Evolutionary conservation across 2,329 filamentous ascomycete genomes (phyloP).

Genomic region (Neofusicoccum laricinum): DNA sequence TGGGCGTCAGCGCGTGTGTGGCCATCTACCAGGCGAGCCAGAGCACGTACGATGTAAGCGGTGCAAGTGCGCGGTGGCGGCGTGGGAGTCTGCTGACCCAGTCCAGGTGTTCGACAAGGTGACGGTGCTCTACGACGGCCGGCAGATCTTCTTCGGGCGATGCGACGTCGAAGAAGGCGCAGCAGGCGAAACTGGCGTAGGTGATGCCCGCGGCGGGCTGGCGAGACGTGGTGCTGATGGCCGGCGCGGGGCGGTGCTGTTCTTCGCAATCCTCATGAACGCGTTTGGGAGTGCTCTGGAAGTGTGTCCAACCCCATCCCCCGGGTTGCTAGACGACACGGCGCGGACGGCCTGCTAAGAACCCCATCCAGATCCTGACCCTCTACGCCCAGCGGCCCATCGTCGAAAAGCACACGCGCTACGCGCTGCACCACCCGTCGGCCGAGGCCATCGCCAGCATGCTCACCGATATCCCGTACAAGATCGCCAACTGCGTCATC

Average conservation of each 20-base stretch:
- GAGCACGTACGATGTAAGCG: constrained; percentile 57
- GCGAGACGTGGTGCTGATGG: neutral
- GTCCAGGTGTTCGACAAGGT: constrained; percentile 62
- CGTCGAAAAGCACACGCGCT: constrained; percentile 83
- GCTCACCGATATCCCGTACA: constrained; percentile 82
- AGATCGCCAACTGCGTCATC: constrained; percentile 67
- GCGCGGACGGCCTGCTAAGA: too few species aligned
- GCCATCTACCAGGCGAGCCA: constrained; percentile 74
- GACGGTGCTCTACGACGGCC: constrained; percentile 64
- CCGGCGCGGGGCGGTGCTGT: constrained; percentile 73
- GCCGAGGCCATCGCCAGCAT: constrained; percentile 86
- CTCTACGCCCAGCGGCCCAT: constrained; percentile 86
- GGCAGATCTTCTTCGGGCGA: constrained; percentile 69
- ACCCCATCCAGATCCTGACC: constrained; percentile 1
- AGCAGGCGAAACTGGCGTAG: constrained; percentile 41
- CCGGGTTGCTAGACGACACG: too few species aligned
- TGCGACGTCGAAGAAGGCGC: constrained; percentile 49
- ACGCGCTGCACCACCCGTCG: constrained; percentile 85
- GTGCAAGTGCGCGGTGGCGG: neutral
- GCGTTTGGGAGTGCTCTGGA: constrained; percentile 78
- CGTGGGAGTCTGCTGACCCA: neutral
- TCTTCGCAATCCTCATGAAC: constrained; percentile 85
- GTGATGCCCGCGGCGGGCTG: neutral
- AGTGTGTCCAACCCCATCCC: constrained; percentile 42
- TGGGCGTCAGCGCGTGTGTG: constrained; percentile 63